Percentiles rank a stretch among this genome's conserved stretches.
phyloP scores from a whole-genome alignment of 768 basidiomycete species.

The Trametes gibbosa region DNA sequence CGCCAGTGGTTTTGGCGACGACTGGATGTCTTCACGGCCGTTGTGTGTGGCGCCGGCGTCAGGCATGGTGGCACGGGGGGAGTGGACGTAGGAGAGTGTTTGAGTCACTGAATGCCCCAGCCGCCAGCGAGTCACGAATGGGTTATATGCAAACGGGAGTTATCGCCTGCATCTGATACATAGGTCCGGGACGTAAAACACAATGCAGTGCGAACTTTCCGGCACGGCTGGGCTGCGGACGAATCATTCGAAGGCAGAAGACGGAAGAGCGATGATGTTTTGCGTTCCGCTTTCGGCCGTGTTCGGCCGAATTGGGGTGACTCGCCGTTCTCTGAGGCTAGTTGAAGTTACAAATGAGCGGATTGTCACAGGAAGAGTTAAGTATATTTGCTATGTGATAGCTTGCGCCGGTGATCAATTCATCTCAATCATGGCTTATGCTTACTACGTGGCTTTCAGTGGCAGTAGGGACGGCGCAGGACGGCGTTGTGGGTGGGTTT shows the following conservation, averaged over 20 bases:
- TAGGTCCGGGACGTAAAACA: background rate
- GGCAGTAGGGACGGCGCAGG: too few relatives aligned
- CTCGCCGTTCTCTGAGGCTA: too few relatives aligned
- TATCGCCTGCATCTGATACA: background rate
- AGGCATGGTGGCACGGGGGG: background rate
- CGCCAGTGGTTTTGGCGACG: background rate
- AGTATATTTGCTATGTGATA: too few relatives aligned
- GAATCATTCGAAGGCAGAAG: background rate
- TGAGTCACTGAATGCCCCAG: background rate
- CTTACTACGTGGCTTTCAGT: too few relatives aligned
- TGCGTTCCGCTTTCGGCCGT: background rate
- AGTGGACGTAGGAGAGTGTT: background rate
- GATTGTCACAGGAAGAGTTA: too few relatives aligned
- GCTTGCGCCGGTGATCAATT: too few relatives aligned
- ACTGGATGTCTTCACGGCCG: background rate
- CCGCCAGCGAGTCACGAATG: background rate
- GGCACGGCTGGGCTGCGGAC: background rate
- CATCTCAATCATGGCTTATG: too few relatives aligned
- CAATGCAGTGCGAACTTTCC: background rate
- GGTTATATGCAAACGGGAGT: background rate
- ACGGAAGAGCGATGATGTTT: background rate
- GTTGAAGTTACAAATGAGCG: too few relatives aligned
- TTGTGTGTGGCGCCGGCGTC: background rate
- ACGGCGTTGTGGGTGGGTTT: too few relatives aligned
- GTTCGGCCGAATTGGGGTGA: background rate